Evolutionary conservation across 345 rosid species (phyloP).

Genomic region (thale cress (Arabidopsis thaliana)): DNA sequence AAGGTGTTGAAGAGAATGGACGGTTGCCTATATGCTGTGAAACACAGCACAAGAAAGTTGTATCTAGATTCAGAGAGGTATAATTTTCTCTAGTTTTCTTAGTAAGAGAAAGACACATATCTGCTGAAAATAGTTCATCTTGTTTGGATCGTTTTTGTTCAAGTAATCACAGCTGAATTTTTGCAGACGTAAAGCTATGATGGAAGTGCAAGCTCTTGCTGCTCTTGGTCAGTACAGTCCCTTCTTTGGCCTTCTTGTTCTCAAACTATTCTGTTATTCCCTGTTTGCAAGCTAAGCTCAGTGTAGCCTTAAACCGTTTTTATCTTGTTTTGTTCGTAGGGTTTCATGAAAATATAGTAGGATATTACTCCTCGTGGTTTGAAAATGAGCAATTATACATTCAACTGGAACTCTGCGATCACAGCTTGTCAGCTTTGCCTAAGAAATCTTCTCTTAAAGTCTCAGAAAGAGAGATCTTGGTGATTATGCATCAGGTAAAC

Average conservation of each 20-base stretch:
- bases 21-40: constrained; percentile 95
- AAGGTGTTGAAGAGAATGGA: constrained; percentile 94
- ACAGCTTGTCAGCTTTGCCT: constrained; percentile 60
- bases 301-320: constrained; percentile 19
- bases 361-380: constrained; percentile 93
- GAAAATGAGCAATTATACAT: constrained; percentile 92
- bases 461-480: constrained; percentile 66
- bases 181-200: constrained; percentile 89
- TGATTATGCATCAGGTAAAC: constrained; percentile 73
- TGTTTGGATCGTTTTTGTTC: background rate
- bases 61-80: constrained; percentile 84
- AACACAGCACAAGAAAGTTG: constrained; percentile 70
- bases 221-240: constrained; percentile 70
- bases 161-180: background rate
- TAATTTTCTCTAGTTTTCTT: constrained; percentile 13
- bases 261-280: background rate
- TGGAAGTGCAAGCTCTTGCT: constrained; percentile 99
- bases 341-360: constrained; percentile 78
- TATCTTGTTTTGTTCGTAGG: constrained; percentile 51
- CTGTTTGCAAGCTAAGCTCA: constrained; percentile 2
- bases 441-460: constrained; percentile 48
- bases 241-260: background rate
- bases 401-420: constrained; percentile 94
- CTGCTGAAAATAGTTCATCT: background rate
- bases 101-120: background rate